Percentiles rank a stretch among this genome's conserved stretches.
Evolutionary conservation across 352 stramenopile genomes (phyloP).

Genomic region (Pilasporangium apinafurcum): DNA sequence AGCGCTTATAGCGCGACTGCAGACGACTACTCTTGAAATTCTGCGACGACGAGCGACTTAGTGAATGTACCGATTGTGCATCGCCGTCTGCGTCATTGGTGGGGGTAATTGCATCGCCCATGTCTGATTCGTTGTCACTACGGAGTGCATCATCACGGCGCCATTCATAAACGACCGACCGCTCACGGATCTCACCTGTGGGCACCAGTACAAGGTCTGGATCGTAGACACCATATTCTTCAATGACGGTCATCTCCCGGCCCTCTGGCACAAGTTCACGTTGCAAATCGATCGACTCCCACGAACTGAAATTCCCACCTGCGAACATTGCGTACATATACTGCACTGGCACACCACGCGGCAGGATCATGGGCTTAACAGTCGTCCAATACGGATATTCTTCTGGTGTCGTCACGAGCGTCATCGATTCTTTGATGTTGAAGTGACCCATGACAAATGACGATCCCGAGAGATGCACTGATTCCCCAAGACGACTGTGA

Average conservation of each 20-base stretch:
- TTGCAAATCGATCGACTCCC: slow-evolving; percentile 72
- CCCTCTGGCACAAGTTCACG: slow-evolving; percentile 70
- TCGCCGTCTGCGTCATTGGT: neutral
- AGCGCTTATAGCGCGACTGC: slow-evolving; percentile 78
- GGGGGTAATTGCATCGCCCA: slow-evolving; percentile 15
- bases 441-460: slow-evolving; percentile 86
- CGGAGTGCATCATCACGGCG: slow-evolving; percentile 14
- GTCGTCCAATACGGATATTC: slow-evolving; percentile 96
- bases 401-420: slow-evolving; percentile 94
- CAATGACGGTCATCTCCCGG: slow-evolving; percentile 73
- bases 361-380: slow-evolving; percentile 90
- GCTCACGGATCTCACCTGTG: slow-evolving; percentile 46
- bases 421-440: slow-evolving; percentile 86
- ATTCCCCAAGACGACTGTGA: slow-evolving; percentile 68
- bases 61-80: neutral
- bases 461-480: slow-evolving; percentile 70
- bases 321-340: slow-evolving; percentile 91
- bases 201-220: slow-evolving; percentile 52
- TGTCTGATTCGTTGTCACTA: slow-evolving; percentile 7
- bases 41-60: slow-evolving; percentile 35
- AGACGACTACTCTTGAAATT: slow-evolving; percentile 60
- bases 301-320: slow-evolving; percentile 75
- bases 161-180: slow-evolving; percentile 58
- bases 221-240: slow-evolving; percentile 71
- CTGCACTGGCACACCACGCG: slow-evolving; percentile 69